Percentiles rank a stretch among this genome's conserved stretches.
phyloP scores from a whole-genome alignment of 176 grass and related monocot genomes.

The Pharus latifolius region DNA sequence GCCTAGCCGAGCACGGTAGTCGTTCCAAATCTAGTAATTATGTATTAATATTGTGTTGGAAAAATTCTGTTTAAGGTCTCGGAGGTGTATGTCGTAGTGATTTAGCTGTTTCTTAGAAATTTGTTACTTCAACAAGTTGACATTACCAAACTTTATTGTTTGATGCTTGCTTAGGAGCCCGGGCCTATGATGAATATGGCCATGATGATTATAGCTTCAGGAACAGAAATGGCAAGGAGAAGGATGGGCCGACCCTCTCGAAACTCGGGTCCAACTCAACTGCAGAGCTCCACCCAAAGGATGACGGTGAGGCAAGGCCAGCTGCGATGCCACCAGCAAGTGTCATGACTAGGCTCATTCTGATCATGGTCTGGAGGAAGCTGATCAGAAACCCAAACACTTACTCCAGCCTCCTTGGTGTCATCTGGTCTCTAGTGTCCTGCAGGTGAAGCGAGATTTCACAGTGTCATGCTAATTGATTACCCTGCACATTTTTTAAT shows the following conservation, averaged over 20 bases:
- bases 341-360: constrained; percentile 88
- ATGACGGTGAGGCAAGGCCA: constrained; percentile 33
- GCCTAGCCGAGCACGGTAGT: too few relatives aligned
- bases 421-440: constrained; percentile 88
- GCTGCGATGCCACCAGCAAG: constrained; percentile 62
- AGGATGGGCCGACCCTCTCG: constrained; percentile 53
- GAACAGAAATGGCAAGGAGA: constrained; percentile 38
- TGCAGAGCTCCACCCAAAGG: constrained; percentile 65
- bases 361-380: constrained; percentile 98
- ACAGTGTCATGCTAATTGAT: neutral
- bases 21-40: too few relatives aligned
- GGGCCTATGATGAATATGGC: constrained; percentile 45
- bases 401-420: constrained; percentile 77
- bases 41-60: too few relatives aligned
- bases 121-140: too few relatives aligned
- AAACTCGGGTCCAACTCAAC: constrained; percentile 86
- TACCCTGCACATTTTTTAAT: neutral
- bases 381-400: constrained; percentile 91
- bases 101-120: too few relatives aligned
- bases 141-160: neutral
- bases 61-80: too few relatives aligned
- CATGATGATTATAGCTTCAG: constrained; percentile 55
- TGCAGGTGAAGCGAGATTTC: constrained; percentile 46
- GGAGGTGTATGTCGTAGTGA: too few relatives aligned
- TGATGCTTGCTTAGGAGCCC: constrained; percentile 3